A percentile compares a stretch with the other conserved stretches of the same genome.
phyloP scores from a whole-genome alignment of 1,284 basidiomycete species.

The Pisolithus thermaeus region DNA sequence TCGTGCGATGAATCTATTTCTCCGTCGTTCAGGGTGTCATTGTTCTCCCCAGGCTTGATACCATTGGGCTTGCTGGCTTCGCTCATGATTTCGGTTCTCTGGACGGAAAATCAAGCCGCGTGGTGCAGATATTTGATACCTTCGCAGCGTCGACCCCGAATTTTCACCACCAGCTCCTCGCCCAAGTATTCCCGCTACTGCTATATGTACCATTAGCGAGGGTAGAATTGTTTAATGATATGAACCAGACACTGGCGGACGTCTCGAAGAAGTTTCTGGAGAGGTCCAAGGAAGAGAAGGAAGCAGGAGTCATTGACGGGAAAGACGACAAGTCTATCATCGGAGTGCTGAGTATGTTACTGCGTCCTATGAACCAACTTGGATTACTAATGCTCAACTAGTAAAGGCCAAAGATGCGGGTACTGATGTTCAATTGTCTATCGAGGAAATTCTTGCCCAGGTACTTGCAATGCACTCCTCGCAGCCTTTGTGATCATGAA shows the following conservation, averaged over 20 bases:
- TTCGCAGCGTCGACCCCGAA: slow-evolving; percentile 30
- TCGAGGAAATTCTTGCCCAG: slow-evolving; percentile 63
- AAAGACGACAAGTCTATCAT: slow-evolving; percentile 46
- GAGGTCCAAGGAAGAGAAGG: slow-evolving; percentile 37
- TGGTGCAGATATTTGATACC: slow-evolving; percentile 41
- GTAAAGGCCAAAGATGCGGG: slow-evolving; percentile 47
- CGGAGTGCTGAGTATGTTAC: slow-evolving; percentile 42
- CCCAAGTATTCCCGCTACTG: slow-evolving; percentile 39
- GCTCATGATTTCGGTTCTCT: slow-evolving; percentile 53
- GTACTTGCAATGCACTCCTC: neutral
- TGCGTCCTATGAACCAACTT: neutral
- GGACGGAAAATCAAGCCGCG: slow-evolving; percentile 39
- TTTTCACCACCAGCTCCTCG: slow-evolving; percentile 36
- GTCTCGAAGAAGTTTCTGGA: slow-evolving; percentile 44
- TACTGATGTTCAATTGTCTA: slow-evolving; percentile 20
- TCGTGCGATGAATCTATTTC: slow-evolving; percentile 7
- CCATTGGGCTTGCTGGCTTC: slow-evolving; percentile 54
- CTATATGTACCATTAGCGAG: slow-evolving; percentile 39
- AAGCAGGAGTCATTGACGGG: slow-evolving; percentile 18
- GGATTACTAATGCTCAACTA: slow-evolving; percentile 16
- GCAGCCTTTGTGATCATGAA: neutral
- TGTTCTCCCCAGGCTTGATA: slow-evolving; percentile 40
- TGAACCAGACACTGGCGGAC: slow-evolving; percentile 35
- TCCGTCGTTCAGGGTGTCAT: neutral
- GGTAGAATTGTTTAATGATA: slow-evolving; percentile 28